Percentiles rank a stretch among this genome's conserved stretches.
Conservation (phyloP, 441 rosid genomes). For the Pelargonium fulgidum region DNA sequence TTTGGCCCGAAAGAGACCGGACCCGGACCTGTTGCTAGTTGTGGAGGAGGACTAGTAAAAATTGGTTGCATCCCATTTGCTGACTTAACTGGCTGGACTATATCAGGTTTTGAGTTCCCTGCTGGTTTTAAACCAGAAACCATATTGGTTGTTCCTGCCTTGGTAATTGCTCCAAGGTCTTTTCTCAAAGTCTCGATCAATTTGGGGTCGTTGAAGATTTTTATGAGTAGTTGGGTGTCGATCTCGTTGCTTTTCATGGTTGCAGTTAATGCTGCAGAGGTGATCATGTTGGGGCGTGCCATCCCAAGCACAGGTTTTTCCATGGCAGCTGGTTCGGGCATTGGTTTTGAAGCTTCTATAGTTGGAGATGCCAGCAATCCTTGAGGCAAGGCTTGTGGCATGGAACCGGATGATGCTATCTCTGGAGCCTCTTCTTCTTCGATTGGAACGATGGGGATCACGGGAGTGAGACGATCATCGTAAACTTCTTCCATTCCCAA, state of each 20-base stretch:
- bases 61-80: conserved; percentile 19
- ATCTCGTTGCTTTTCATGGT: conserved; percentile 38
- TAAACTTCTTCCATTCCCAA: conserved; percentile 28
- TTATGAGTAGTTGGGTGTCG: conserved; percentile 52
- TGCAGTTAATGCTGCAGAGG: conserved; percentile 36
- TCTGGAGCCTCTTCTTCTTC: conserved; percentile 37
- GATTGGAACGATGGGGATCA: conserved; percentile 45
- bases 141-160: conserved; percentile 5
- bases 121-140: conserved; percentile 2
- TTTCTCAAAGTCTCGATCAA: conserved; percentile 35
- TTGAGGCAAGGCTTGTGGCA: neutral
- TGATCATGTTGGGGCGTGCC: conserved; percentile 21
- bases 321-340: neutral
- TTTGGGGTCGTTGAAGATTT: conserved; percentile 48
- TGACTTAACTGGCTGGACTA: neutral
- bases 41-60: conserved; percentile 13
- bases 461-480: conserved; percentile 47
- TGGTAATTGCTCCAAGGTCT: conserved; percentile 22
- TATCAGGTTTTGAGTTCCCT: conserved; percentile 15
- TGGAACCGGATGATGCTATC: conserved; percentile 13
- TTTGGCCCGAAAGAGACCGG: conserved; percentile 4
- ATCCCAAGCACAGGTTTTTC: conserved; percentile 18
- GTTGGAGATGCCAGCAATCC: conserved; percentile 13
- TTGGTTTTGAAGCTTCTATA: conserved; percentile 3
- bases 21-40: conserved; percentile 9